Evolutionary conservation across 106 monocot species (phyloP).

Genomic region (Amphibolis antarctica): DNA sequence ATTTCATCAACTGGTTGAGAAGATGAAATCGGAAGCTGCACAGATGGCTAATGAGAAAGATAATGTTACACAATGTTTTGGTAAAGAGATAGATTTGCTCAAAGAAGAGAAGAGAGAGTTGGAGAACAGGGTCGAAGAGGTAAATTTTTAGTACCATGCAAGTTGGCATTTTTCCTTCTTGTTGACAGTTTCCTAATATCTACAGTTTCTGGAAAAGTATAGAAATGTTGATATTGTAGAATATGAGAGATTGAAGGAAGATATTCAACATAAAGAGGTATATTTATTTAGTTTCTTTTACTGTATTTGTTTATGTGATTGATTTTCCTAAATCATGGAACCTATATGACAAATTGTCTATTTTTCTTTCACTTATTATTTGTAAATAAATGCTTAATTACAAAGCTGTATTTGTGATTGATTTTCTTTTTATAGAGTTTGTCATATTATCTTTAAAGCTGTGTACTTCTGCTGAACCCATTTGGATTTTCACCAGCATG

Average conservation of each 20-base stretch:
- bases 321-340: background rate
- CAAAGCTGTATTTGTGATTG: no score
- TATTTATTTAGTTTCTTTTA: background rate
- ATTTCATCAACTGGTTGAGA: conserved; percentile 54
- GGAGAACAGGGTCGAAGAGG: conserved; percentile 55
- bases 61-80: conserved; percentile 32
- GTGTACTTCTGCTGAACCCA: no score
- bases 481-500: no score
- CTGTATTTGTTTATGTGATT: background rate
- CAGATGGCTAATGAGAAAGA: conserved; percentile 37
- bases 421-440: no score
- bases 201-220: conserved; percentile 61
- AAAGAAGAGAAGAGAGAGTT: conserved; percentile 43
- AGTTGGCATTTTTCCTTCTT: background rate
- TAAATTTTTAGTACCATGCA: conserved; percentile 11
- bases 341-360: no score
- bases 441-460: no score
- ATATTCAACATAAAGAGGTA: conserved; percentile 56
- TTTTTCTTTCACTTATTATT: no score
- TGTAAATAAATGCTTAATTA: no score
- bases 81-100: conserved; percentile 37
- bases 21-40: conserved; percentile 58
- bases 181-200: conserved; percentile 5
- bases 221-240: conserved; percentile 39
- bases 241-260: conserved; percentile 54